Conservation (phyloP, 2,329 filamentous ascomycete species). For the Elsinoe perseae region DNA sequence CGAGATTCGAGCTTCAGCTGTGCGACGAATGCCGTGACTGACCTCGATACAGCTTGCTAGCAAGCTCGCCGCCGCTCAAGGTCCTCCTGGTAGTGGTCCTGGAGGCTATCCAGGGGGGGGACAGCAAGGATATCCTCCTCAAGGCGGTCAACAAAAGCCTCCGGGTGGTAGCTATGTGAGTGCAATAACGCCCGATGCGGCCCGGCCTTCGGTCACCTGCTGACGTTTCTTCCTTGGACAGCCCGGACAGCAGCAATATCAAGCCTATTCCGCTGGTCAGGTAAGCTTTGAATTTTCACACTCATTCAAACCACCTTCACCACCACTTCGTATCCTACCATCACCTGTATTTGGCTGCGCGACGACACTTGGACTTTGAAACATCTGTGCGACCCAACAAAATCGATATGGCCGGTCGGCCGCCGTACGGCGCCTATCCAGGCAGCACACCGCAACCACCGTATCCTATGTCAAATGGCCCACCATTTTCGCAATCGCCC, state of each 20-base stretch:
- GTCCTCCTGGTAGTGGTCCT: slow-evolving; percentile 21
- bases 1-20: not conserved
- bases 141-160: slow-evolving; percentile 23
- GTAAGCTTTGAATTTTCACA: slow-evolving; percentile 14
- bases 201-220: slow-evolving; percentile 19
- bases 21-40: not conserved
- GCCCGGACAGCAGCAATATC: slow-evolving; percentile 41
- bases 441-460: slow-evolving; percentile 29
- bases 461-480: slow-evolving; percentile 36
- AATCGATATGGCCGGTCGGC: slow-evolving; percentile 23
- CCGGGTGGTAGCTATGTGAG: slow-evolving; percentile 52
- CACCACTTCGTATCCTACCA: not conserved
- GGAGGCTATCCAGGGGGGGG: slow-evolving; percentile 23
- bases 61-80: slow-evolving; percentile 41
- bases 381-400: slow-evolving; percentile 17
- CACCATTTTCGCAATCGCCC: slow-evolving; percentile 23
- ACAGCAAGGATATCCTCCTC: slow-evolving; percentile 23
- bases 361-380: not conserved
- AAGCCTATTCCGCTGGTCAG: slow-evolving; percentile 29
- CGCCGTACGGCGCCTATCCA: slow-evolving; percentile 22
- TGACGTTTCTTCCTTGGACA: slow-evolving; percentile 22
- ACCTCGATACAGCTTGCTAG: slow-evolving; percentile 34
- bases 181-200: slow-evolving; percentile 22
- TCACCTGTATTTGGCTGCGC: not conserved
- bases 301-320: not conserved